phyloP scores from a whole-genome alignment of 352 stramenopile species.

The Thalassiosira exigua region DNA sequence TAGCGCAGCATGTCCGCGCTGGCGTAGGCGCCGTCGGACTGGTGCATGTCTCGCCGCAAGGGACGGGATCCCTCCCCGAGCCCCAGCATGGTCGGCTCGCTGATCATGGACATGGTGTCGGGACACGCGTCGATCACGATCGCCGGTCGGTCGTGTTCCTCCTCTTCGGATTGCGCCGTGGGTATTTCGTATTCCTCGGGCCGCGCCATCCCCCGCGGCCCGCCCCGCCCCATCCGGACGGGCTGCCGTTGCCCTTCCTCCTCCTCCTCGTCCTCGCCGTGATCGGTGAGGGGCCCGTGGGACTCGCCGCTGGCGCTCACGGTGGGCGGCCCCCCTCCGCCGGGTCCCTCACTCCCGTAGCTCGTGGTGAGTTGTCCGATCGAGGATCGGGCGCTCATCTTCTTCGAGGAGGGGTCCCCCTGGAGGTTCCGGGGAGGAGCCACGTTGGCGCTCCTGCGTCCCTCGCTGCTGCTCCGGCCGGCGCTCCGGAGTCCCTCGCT shows the following conservation, averaged over 20 bases:
- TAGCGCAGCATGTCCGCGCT: not conserved
- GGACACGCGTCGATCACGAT: not conserved
- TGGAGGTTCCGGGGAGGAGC: not conserved
- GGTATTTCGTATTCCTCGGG: not conserved
- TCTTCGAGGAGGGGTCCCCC: not conserved
- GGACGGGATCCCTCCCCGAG: not conserved
- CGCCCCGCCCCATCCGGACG: not conserved
- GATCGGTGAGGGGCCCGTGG: not conserved
- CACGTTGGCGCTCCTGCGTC: not conserved
- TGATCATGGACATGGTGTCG: not conserved
- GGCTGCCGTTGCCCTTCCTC: not conserved
- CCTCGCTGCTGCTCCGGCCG: not conserved
- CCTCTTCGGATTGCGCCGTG: not conserved
- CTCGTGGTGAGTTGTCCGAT: not conserved
- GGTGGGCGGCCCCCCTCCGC: not conserved
- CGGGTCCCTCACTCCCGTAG: not conserved
- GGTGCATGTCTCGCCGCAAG: not conserved
- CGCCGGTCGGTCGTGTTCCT: not conserved
- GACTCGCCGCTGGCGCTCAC: not conserved
- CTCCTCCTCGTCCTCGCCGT: not conserved
- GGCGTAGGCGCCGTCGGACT: not conserved
- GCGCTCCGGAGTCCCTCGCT: not conserved
- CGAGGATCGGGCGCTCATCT: not conserved
- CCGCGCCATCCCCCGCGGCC: not conserved
- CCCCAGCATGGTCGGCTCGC: not conserved